Evolutionary conservation across 495 filamentous ascomycete genomes (phyloP).

Genomic region (Podospora pseudocomata): DNA sequence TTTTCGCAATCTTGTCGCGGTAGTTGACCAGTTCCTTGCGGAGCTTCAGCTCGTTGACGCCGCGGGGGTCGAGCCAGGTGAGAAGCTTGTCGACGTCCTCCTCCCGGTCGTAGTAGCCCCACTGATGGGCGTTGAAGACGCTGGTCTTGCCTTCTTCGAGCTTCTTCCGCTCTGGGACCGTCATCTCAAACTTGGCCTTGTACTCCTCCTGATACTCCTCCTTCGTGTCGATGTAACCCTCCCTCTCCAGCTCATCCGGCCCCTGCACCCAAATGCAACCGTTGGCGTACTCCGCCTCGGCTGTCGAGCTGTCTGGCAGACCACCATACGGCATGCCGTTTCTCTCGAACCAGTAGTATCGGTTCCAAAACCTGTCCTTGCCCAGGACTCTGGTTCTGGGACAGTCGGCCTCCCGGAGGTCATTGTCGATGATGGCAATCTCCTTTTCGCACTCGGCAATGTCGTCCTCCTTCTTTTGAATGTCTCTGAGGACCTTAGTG

Average conservation of each 20-base stretch:
- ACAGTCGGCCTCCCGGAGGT: conserved; percentile 89
- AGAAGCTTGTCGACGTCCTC: conserved; percentile 72
- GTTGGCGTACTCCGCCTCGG: conserved; percentile 84
- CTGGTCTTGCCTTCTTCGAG: conserved; percentile 79
- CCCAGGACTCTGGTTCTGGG: conserved; percentile 84
- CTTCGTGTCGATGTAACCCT: conserved; percentile 70
- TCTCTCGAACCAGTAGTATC: conserved; percentile 98
- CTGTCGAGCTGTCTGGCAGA: conserved; percentile 81
- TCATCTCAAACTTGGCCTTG: conserved; percentile 65
- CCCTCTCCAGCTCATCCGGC: conserved; percentile 81
- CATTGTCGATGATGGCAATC: conserved; percentile 80
- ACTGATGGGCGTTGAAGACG: conserved; percentile 73
- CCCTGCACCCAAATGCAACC: conserved; percentile 95
- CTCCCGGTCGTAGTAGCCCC: conserved; percentile 86
- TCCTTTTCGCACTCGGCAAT: conserved; percentile 78
- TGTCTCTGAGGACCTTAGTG: conserved; percentile 79
- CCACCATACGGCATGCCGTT: conserved; percentile 97
- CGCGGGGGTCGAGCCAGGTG: conserved; percentile 81
- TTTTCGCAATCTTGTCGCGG: conserved; percentile 67
- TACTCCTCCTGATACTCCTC: conserved; percentile 62
- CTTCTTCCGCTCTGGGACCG: conserved; percentile 79
- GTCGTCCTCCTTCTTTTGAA: conserved; percentile 74
- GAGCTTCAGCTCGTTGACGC: conserved; percentile 76
- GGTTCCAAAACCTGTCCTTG: conserved; percentile 94
- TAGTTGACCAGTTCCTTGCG: conserved; percentile 78